Evolutionary conservation across 2,329 filamentous ascomycete genomes (phyloP), one percentile per base, ranked within the genome.

Genomic region (Aspergillus sp.): DNA sequence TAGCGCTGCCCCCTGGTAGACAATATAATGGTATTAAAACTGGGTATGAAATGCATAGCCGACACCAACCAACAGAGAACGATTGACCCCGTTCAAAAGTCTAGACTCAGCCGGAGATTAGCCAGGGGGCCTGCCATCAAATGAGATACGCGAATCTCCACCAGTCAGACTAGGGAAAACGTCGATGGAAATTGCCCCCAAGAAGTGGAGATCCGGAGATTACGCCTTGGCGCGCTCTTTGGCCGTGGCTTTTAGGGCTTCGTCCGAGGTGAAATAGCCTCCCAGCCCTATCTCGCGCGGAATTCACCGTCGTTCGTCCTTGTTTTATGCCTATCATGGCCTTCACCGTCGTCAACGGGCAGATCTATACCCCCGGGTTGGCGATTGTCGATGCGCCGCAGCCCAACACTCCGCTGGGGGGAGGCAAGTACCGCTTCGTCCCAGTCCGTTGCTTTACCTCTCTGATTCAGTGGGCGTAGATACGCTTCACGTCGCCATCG

Each of bases 281-380:
- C n/a, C 18, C 50, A 52, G 50, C 50, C 31, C 50, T 54, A 45
- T 52, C 22, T 54, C 36, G 14, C 18, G 22, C 26, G 5, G 14
- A 45, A 14, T 6, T 16, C 20, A 18, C n/a, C 26, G 16, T 24
- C 20, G 45, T 26, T 20, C 16, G 45, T 54, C 18, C 6, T 5
- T 7, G n/a, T 22, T 24, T 9, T 12, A 49, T 18, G 26, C 18
- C 24, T 52, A 52, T 87, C 84, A 52, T 86, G 82, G 32, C 82
- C 83, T 42, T 42, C 16, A 4, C 88, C 87, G 63, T 90, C 20
- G 62, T 85, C 22, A 85, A 85, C 65, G 88, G 88, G 16, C 87
- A 90, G 66, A 84, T 91, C 56, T 90, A 84, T 67, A 91, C 88
- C 0, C 87, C 88, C 0, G 88, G 88, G 0, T 82, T 90, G 57